Conservation (phyloP, 2,329 filamentous ascomycete species). For the Aspergillus ustus region DNA sequence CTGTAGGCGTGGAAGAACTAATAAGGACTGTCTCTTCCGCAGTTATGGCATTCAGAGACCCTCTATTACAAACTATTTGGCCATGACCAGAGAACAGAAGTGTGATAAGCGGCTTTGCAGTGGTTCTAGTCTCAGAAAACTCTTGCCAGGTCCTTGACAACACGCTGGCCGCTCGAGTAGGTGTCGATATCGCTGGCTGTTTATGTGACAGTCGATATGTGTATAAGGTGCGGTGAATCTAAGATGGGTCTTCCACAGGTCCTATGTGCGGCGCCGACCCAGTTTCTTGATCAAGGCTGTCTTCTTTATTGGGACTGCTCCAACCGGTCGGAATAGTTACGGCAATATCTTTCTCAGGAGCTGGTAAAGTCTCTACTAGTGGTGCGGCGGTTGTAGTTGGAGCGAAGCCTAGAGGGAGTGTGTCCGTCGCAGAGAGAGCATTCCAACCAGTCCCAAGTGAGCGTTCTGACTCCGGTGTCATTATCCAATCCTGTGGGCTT, state of each 20-base stretch:
- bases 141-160: neutral
- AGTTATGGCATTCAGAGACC: neutral
- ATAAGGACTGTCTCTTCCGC: conserved; percentile 2
- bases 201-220: conserved; percentile 1
- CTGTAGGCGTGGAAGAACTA: neutral
- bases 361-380: conserved; percentile 10
- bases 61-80: neutral
- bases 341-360: conserved; percentile 3
- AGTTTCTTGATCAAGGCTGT: conserved; percentile 8
- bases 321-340: conserved; percentile 4
- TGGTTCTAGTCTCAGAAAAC: neutral
- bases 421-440: conserved; percentile 1
- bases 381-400: conserved; percentile 10
- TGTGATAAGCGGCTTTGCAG: conserved; percentile 4
- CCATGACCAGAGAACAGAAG: conserved; percentile 2
- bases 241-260: conserved; percentile 8
- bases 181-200: conserved; percentile 1
- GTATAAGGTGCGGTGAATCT: conserved; percentile 3
- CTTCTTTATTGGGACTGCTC: conserved; percentile 5
- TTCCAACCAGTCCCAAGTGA: conserved; percentile 5
- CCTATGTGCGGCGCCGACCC: conserved; percentile 2
- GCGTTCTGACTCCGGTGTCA: conserved; percentile 2
- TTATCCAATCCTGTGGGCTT: conserved; percentile 1
- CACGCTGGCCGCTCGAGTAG: neutral
- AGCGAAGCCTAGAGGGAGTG: conserved; percentile 6